phyloP scores from a whole-genome alignment of 495 filamentous ascomycete genomes.

The Echria macrotheca region DNA sequence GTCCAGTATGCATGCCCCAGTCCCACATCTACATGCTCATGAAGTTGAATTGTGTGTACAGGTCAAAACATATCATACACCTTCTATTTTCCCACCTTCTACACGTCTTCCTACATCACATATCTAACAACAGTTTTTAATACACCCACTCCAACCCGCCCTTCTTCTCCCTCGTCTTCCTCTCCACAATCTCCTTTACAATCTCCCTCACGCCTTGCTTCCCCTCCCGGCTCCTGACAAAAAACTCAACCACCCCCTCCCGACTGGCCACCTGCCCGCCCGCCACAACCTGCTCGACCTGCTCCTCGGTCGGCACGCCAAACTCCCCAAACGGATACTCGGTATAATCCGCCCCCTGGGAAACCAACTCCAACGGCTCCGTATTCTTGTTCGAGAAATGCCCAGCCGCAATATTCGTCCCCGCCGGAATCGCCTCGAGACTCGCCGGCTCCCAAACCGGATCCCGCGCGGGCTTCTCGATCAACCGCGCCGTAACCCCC shows the following conservation, averaged over 20 bases:
- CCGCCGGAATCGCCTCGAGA: constrained; percentile 52
- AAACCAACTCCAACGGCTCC: too few relatives aligned
- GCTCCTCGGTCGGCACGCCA: constrained; percentile 69
- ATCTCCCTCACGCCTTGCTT: constrained; percentile 55
- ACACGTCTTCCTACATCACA: background rate
- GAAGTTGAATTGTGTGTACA: too few relatives aligned
- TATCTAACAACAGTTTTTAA: too few relatives aligned
- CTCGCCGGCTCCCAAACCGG: constrained; percentile 68
- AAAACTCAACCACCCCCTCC: constrained; percentile 42
- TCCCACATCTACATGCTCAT: too few relatives aligned
- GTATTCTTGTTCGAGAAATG: too few relatives aligned
- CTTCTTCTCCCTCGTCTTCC: constrained; percentile 40
- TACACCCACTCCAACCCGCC: constrained; percentile 37
- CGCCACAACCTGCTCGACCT: constrained; percentile 54
- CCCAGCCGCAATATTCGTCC: too few relatives aligned
- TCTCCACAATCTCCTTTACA: constrained; percentile 51
- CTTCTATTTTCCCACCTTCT: background rate
- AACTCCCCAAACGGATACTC: constrained; percentile 23
- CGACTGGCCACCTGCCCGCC: constrained; percentile 25
- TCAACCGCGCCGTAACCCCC: constrained; percentile 72
- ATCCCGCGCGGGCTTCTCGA: constrained; percentile 57
- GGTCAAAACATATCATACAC: constrained; percentile 6
- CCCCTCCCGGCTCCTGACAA: constrained; percentile 38
- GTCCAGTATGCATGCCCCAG: too few relatives aligned
- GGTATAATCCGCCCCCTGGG: too few relatives aligned